These are phyloP conservation scores for Penicillium cosmopolitanum DNA, from an alignment of 495 filamentous ascomycete species.

Conservation along the genomic window DNA sequence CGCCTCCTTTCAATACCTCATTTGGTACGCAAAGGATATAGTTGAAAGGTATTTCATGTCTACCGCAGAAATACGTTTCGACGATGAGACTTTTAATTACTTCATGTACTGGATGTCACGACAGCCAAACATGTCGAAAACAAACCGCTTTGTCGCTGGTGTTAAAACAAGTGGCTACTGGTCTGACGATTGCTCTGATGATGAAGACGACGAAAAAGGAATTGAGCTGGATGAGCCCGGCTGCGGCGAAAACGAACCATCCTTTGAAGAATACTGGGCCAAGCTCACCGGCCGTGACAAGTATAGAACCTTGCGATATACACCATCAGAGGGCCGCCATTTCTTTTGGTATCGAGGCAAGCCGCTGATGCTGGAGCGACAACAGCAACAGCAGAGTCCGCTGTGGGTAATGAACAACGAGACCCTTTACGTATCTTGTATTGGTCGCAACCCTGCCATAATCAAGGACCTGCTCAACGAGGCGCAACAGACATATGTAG, in stretches of 20 bases:
- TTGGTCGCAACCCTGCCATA: conserved; percentile 67
- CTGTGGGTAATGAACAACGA: conserved; percentile 51
- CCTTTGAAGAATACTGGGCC: conserved; percentile 52
- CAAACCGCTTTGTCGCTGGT: conserved; percentile 64
- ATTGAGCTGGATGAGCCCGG: conserved; percentile 14
- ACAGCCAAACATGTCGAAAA: conserved; percentile 59
- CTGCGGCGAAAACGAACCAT: background rate
- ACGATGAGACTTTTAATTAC: conserved; percentile 71
- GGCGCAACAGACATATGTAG: conserved; percentile 59
- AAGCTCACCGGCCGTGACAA: conserved; percentile 51
- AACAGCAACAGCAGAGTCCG: conserved; percentile 32
- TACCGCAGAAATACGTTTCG: conserved; percentile 64
- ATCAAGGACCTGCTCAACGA: conserved; percentile 70
- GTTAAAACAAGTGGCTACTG: conserved; percentile 56
- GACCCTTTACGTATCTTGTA: conserved; percentile 64
- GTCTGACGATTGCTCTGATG: conserved; percentile 43
- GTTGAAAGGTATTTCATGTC: conserved; percentile 45
- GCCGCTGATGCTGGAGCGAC: conserved; percentile 58
- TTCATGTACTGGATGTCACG: conserved; percentile 70
- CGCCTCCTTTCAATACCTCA: conserved; percentile 55
- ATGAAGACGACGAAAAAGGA: conserved; percentile 48
- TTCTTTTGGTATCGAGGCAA: conserved; percentile 66
- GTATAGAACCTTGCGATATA: conserved; percentile 64
- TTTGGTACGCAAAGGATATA: conserved; percentile 41
- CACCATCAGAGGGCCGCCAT: conserved; percentile 65